phyloP scores from a whole-genome alignment of 257 asterid species.

The Solanum microdontum region DNA sequence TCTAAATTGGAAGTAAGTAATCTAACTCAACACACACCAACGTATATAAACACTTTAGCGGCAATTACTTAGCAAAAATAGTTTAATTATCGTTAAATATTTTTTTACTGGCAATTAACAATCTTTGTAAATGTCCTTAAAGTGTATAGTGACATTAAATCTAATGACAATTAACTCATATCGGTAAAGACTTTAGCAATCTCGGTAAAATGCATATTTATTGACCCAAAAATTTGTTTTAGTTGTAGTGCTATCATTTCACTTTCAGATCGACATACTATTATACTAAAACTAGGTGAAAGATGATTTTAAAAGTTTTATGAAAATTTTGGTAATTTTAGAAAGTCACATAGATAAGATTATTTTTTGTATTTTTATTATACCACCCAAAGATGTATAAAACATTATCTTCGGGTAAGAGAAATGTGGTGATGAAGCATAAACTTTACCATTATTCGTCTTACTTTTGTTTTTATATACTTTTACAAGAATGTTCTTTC shows the following conservation, averaged over 20 bases:
- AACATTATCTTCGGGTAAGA: neutral
- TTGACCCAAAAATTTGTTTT: neutral
- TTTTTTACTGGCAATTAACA: too few relatives aligned
- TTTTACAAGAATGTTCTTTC: neutral
- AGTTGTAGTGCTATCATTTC: neutral
- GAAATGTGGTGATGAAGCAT: neutral
- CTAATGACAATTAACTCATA: too few relatives aligned
- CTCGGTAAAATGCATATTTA: neutral
- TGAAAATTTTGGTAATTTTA: neutral
- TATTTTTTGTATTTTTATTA: neutral
- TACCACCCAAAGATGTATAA: neutral
- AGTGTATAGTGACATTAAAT: neutral
- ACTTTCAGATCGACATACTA: neutral
- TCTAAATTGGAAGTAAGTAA: conserved; percentile 65
- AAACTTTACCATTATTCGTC: neutral
- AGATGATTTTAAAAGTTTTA: neutral
- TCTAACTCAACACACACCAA: too few relatives aligned
- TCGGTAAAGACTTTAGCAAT: neutral
- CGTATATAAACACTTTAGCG: neutral
- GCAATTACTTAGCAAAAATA: too few relatives aligned
- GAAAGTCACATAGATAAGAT: neutral
- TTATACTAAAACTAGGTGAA: neutral
- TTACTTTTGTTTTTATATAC: too few relatives aligned
- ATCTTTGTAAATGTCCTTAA: too few relatives aligned
- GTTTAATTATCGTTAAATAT: too few relatives aligned